Percentiles rank a stretch among this genome's conserved stretches.
Evolutionary conservation across 352 stramenopile genomes (phyloP).

Genomic region (Phytophthora macrochlamydospora): DNA sequence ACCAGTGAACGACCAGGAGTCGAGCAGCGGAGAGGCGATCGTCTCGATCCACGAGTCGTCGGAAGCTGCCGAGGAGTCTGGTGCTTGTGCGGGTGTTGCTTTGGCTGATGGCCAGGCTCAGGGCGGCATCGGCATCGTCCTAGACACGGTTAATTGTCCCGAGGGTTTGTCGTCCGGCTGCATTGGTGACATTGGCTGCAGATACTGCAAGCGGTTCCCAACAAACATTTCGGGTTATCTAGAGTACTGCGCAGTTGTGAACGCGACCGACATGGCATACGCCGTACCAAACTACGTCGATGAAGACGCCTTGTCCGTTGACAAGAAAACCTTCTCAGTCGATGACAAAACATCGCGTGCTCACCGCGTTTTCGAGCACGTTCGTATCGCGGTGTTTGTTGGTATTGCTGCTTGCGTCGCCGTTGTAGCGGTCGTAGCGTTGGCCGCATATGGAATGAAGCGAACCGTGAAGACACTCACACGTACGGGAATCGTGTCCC

Average conservation of each 20-base stretch:
- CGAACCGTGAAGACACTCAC: slow-evolving; percentile 6
- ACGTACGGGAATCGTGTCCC: neutral
- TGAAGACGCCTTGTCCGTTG: neutral
- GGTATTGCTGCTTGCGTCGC: slow-evolving; percentile 15
- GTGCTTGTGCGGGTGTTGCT: slow-evolving; percentile 15
- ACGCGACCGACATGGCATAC: slow-evolving; percentile 16
- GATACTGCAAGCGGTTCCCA: slow-evolving; percentile 39
- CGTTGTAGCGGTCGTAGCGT: slow-evolving; percentile 8
- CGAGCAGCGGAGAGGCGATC: neutral
- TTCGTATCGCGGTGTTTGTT: neutral
- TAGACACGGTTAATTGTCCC: slow-evolving; percentile 32
- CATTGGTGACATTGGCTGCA: slow-evolving; percentile 27
- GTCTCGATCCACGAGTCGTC: slow-evolving; percentile 15
- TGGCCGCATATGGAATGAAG: slow-evolving; percentile 19
- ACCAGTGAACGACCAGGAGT: slow-evolving; percentile 11
- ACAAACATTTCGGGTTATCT: slow-evolving; percentile 26
- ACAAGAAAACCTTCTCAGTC: neutral
- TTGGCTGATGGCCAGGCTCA: slow-evolving; percentile 32
- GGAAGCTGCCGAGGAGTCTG: slow-evolving; percentile 1
- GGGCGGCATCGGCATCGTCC: slow-evolving; percentile 33
- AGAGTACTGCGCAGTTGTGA: slow-evolving; percentile 32
- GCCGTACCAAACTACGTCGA: slow-evolving; percentile 12
- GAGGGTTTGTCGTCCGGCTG: slow-evolving; percentile 29
- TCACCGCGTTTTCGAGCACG: neutral
- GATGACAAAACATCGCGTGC: neutral